Conservation (phyloP, 208 protist genomes). For the Trypanosoma platydactyli region DNA sequence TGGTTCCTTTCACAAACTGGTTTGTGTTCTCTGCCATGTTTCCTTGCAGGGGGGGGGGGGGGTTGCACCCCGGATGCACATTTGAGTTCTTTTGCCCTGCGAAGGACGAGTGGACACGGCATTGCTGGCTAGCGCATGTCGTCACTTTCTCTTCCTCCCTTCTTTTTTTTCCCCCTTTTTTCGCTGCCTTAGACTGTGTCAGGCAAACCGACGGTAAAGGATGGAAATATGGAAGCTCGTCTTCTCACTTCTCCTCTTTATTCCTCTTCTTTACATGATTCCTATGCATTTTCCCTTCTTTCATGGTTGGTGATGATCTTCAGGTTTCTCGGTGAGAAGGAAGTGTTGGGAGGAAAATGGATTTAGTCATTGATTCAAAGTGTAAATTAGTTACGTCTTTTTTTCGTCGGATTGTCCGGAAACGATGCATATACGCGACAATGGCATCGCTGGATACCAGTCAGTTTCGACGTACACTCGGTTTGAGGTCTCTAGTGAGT, state of each 20-base stretch:
- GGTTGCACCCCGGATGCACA: too few relatives aligned
- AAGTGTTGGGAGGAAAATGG: constrained; percentile 16
- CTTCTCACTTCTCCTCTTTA: constrained; percentile 23
- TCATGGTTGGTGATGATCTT: neutral
- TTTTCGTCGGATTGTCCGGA: constrained; percentile 23
- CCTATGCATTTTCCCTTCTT: constrained; percentile 10
- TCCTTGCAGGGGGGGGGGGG: too few relatives aligned
- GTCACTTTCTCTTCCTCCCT: neutral
- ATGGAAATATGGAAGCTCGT: too few relatives aligned
- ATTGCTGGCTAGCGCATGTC: neutral
- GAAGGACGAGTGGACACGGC: too few relatives aligned
- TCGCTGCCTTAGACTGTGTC: neutral
- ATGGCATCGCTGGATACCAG: constrained; percentile 26
- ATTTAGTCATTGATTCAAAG: constrained; percentile 25
- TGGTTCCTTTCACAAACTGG: too few relatives aligned
- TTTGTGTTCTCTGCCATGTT: too few relatives aligned
- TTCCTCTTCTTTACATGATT: neutral
- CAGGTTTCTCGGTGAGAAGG: too few relatives aligned
- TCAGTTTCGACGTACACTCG: constrained; percentile 32
- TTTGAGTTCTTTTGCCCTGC: too few relatives aligned
- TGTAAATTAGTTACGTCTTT: constrained; percentile 14
- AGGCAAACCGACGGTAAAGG: neutral
- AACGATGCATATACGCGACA: constrained; percentile 23
- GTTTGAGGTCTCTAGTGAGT: constrained; percentile 25
- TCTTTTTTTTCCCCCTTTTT: constrained; percentile 17